phyloP scores from a whole-genome alignment of 306 rosid genomes.

The Mimosa pudica region DNA sequence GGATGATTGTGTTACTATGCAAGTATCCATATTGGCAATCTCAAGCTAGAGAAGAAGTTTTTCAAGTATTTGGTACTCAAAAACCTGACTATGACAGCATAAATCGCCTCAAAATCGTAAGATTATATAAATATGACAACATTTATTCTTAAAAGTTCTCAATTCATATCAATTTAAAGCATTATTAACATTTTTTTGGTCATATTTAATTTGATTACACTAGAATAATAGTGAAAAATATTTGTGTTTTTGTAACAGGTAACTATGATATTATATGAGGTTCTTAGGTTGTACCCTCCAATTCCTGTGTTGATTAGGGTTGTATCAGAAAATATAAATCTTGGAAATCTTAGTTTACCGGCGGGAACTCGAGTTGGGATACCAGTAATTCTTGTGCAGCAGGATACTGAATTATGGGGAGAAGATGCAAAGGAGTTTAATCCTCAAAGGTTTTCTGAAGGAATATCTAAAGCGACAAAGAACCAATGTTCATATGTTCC shows the following conservation, averaged over 20 bases:
- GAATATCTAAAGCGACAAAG: neutral
- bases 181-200: neutral
- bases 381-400: neutral
- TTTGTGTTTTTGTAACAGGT: slow-evolving; percentile 1
- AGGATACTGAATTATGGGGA: neutral
- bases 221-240: neutral
- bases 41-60: slow-evolving; percentile 39
- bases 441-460: neutral
- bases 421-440: slow-evolving; percentile 18
- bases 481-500: neutral
- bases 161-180: neutral
- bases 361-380: neutral
- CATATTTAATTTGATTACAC: neutral
- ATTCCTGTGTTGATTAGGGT: no score
- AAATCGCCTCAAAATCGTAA: slow-evolving; percentile 25
- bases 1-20: slow-evolving; percentile 38
- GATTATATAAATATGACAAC: neutral
- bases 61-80: slow-evolving; percentile 23
- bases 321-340: neutral
- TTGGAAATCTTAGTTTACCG: neutral
- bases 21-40: slow-evolving; percentile 39
- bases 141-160: neutral
- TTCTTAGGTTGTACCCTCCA: neutral
- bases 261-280: slow-evolving; percentile 32
- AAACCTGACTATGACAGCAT: slow-evolving; percentile 32